Conservation (phyloP, 75 land plant genomes). For the Isoetes taiwanensis region DNA sequence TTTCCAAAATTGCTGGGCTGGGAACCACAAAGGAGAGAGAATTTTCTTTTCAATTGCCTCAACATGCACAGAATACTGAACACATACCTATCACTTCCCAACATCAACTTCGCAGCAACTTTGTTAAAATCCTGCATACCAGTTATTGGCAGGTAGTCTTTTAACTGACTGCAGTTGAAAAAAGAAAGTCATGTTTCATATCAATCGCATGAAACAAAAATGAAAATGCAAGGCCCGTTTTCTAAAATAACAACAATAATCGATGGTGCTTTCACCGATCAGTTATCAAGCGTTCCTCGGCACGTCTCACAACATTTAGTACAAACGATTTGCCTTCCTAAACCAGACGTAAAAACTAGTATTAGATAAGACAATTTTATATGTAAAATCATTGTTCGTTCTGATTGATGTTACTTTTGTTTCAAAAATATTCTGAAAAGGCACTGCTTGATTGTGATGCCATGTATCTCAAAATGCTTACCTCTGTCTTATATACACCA, state of each 20-base stretch:
- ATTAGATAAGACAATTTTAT: too few relatives aligned
- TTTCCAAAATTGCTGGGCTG: conserved; percentile 86
- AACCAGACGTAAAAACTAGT: not conserved
- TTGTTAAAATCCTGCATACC: conserved; percentile 76
- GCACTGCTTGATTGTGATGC: not conserved
- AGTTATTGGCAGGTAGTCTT: conserved; percentile 82
- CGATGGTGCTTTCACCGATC: conserved; percentile 32
- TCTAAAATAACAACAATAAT: not conserved
- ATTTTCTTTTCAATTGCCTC: not conserved
- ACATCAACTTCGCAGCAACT: conserved; percentile 77
- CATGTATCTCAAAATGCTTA: not conserved
- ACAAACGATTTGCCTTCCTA: conserved; percentile 97
- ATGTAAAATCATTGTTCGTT: too few relatives aligned
- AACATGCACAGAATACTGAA: too few relatives aligned
- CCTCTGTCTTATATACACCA: conserved; percentile 93
- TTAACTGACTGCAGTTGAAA: conserved; percentile 8
- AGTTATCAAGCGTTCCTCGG: conserved; percentile 70
- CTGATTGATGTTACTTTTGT: too few relatives aligned
- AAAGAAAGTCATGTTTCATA: not conserved
- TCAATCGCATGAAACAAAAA: not conserved
- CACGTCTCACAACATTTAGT: conserved; percentile 72
- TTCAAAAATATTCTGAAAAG: not conserved
- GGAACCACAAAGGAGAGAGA: not conserved
- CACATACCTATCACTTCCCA: conserved; percentile 73
- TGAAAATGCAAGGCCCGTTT: not conserved